Evolutionary conservation across 768 basidiomycete genomes (phyloP), one percentile per base, ranked within the genome.

Genomic region (Rhodosporidiobolus odoratus): DNA sequence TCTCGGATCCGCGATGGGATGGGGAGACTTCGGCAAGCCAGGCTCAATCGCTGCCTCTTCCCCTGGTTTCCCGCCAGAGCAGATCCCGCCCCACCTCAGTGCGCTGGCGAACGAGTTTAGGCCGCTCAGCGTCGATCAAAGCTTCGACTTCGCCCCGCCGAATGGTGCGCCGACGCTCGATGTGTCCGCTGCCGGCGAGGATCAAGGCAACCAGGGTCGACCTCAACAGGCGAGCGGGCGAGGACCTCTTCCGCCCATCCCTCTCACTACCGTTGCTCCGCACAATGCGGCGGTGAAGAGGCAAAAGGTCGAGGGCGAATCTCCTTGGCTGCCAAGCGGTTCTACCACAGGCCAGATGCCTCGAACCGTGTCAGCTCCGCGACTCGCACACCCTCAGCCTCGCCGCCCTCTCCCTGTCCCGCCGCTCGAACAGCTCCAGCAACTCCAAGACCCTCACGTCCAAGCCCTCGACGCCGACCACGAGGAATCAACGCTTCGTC

Each of bases 171-270:
- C 68, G 1, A 27, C 59, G 17, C 32, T 56, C 27, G 43, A 35
- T n/a, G 27, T 65, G 27, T 57, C 43, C 4, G 3, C 43, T 4
- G 9, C 35, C n/a, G n/a, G n/a, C n/a, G n/a, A n/a, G n/a, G n/a
- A n/a, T 9, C 8, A 1, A 2, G 32, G 19, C 5, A 30, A 1
- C n/a, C 4, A 17, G 17, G 60, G 23, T 27, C 27, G 4, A 15
- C 34, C 69, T 47, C 62, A 52, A 3, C 60, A 48, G 3, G 27
- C 40, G 19, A 57, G 54, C 43, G 45, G 59, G 12, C 72, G 45
- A 10, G 66, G 72, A 1, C 72, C 72, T 0, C 58, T 69, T 1
- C 67, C 72, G 6, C 67, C 72, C 15, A 40, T 73, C 21, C 72
- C 72, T 4, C 66, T 73, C 34, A 40, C 47, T 19, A 9, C 9